phyloP scores from a whole-genome alignment of 495 filamentous ascomycete genomes.

The Xylona heveae region DNA sequence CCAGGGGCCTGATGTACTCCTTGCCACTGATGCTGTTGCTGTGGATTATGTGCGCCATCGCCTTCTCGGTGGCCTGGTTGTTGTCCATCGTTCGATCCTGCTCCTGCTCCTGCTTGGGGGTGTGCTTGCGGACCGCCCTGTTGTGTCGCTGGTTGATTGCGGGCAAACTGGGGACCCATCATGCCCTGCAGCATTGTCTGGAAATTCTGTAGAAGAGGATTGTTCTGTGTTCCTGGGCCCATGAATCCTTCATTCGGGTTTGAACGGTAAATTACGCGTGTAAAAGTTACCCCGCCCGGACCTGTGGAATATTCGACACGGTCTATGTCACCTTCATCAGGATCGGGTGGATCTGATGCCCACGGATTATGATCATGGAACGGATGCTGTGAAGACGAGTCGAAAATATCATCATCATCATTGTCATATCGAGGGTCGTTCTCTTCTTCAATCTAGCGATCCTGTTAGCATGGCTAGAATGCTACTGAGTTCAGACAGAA shows the following conservation, averaged over 20 bases:
- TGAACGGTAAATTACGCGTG: constrained; percentile 12
- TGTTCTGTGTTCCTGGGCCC: background rate
- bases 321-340: constrained; percentile 20
- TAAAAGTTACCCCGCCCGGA: constrained; percentile 14
- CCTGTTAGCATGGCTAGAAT: background rate
- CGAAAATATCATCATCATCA: background rate
- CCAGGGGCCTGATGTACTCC: too few relatives aligned
- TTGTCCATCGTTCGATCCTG: constrained; percentile 4
- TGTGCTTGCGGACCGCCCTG: too few relatives aligned
- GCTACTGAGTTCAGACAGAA: background rate
- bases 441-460: constrained; percentile 3
- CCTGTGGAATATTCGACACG: constrained; percentile 15
- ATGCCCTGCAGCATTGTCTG: constrained; percentile 11
- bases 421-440: constrained; percentile 2
- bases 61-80: constrained; percentile 11
- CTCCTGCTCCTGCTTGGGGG: constrained; percentile 10
- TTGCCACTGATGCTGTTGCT: constrained; percentile 7
- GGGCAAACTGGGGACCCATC: constrained; percentile 9
- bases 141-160: too few relatives aligned
- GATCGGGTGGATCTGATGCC: constrained; percentile 2
- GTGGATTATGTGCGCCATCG: constrained; percentile 16
- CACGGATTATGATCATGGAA: constrained; percentile 1
- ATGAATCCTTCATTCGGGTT: too few relatives aligned
- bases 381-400: background rate
- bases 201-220: constrained; percentile 9